Conservation (phyloP, 139 green algal species). For the Gonium pectorale region DNA sequence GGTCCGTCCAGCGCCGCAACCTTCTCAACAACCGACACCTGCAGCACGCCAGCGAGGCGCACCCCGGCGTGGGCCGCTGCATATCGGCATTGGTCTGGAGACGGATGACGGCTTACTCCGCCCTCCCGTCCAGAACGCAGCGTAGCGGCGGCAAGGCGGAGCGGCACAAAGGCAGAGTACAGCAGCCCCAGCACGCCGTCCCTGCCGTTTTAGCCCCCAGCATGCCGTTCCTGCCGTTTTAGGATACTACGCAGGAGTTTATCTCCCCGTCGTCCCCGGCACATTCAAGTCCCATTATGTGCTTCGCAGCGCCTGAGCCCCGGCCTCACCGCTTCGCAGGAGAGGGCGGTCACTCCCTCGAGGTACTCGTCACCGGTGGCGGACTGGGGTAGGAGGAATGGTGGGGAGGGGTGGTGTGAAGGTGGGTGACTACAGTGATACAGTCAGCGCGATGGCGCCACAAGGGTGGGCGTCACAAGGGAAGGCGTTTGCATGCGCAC, state of each 20-base stretch:
- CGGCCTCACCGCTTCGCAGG: background rate
- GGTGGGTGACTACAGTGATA: background rate
- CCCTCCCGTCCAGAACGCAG: too few relatives aligned
- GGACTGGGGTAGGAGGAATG: background rate
- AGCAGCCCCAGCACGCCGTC: too few relatives aligned
- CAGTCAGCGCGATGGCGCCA: background rate
- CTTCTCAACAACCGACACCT: too few relatives aligned
- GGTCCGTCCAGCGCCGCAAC: too few relatives aligned
- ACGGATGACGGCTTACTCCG: too few relatives aligned
- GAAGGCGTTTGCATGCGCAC: background rate
- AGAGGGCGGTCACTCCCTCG: background rate
- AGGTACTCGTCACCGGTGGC: constrained; percentile 9
- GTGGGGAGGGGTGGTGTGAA: background rate
- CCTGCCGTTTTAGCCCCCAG: too few relatives aligned
- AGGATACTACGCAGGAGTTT: background rate
- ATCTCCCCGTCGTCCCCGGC: background rate
- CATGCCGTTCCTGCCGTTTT: too few relatives aligned
- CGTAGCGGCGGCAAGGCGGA: background rate
- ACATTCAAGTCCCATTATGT: background rate
- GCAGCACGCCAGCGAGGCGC: too few relatives aligned
- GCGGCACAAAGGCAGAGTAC: background rate
- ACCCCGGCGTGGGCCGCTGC: too few relatives aligned
- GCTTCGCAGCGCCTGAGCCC: background rate
- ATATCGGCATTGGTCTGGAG: too few relatives aligned
- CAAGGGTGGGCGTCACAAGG: background rate